Evolutionary conservation across 371 early-diverging fungal species (phyloP).

Genomic region (Syncephalastrum contaminatum): DNA sequence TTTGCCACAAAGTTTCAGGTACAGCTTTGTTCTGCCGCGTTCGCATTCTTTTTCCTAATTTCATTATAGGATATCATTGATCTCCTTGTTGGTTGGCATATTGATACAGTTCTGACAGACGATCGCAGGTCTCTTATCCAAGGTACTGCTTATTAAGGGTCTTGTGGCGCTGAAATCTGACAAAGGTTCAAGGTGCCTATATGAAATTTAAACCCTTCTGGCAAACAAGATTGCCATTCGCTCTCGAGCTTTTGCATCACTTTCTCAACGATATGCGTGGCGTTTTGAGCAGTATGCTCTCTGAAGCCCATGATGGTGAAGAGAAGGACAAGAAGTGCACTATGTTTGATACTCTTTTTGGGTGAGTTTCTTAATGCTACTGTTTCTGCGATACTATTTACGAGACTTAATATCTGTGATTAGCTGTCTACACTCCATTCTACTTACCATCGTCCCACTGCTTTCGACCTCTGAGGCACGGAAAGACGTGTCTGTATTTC

Average conservation of each 20-base stretch:
- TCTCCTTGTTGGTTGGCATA: constrained; percentile 69
- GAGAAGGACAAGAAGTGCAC: constrained; percentile 16
- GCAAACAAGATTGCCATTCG: constrained; percentile 30
- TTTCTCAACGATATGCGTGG: constrained; percentile 43
- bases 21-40: neutral
- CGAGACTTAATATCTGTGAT: neutral
- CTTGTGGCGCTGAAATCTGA: neutral
- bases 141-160: constrained; percentile 23
- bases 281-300: constrained; percentile 1
- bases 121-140: constrained; percentile 34
- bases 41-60: neutral
- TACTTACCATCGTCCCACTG: constrained; percentile 18
- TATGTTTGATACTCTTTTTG: constrained; percentile 21
- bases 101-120: constrained; percentile 51
- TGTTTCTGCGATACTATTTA: neutral
- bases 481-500: constrained; percentile 6
- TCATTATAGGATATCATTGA: constrained; percentile 57
- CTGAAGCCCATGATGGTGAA: neutral
- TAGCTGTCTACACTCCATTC: constrained; percentile 26
- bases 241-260: constrained; percentile 49
- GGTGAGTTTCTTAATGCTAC: constrained; percentile 11
- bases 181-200: constrained; percentile 6
- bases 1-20: constrained; percentile 39
- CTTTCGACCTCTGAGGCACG: constrained; percentile 6
- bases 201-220: constrained; percentile 23